Evolutionary conservation across 306 rosid genomes (phyloP).

Genomic region (Sophora flavescens): DNA sequence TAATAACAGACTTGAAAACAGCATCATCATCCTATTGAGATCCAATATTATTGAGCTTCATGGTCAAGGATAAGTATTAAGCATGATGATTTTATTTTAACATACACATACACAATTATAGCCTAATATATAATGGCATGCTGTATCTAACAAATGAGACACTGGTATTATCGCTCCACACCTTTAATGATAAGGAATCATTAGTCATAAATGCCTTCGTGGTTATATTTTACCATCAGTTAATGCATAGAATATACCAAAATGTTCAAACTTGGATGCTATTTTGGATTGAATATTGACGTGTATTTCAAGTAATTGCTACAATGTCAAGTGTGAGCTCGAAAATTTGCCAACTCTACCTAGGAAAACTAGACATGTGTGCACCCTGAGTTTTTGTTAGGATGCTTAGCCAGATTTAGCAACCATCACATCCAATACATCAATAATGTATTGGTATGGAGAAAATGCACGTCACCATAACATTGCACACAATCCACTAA

Average conservation of each 20-base stretch:
- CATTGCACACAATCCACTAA: conserved; percentile 2
- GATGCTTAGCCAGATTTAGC: conserved; percentile 37
- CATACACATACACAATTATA: background rate
- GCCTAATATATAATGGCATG: conserved; percentile 14
- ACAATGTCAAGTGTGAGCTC: background rate
- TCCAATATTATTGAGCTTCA: conserved; percentile 41
- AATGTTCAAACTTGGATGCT: conserved; percentile 22
- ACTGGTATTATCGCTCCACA: background rate
- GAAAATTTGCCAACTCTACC: background rate
- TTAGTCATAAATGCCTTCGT: conserved; percentile 1
- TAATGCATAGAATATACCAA: conserved; percentile 21
- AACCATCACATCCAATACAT: conserved; percentile 5
- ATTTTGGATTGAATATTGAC: background rate
- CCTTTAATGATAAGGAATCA: conserved; percentile 42
- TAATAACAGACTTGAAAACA: conserved; percentile 19
- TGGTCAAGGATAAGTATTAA: conserved; percentile 36
- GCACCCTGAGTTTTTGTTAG: conserved; percentile 24
- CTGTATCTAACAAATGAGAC: background rate
- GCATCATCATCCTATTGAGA: conserved; percentile 16
- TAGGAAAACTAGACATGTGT: conserved; percentile 11
- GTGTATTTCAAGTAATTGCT: background rate
- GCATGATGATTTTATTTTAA: background rate
- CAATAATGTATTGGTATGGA: conserved; percentile 31
- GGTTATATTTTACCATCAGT: conserved; percentile 2
- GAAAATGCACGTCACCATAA: conserved; percentile 1